Base-by-base conservation (phyloP, 495 filamentous ascomycete genomes). In the Platismatia glauca region DNA sequence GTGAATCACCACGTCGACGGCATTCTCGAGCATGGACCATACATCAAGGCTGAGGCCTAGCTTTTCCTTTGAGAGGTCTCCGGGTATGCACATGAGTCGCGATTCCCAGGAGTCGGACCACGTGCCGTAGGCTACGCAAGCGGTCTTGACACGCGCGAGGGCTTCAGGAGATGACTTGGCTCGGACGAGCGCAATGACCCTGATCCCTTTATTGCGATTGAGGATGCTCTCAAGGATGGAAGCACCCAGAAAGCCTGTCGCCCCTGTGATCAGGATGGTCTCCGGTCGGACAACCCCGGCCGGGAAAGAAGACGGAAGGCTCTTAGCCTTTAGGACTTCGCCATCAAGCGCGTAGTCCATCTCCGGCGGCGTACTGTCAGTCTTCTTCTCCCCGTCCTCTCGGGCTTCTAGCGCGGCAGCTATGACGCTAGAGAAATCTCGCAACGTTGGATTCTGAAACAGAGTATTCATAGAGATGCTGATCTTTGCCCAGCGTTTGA, bases 171-270 rank as follows among this genome's bases (percentile, higher is more conserved):
- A 57, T 69, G 71, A 69, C 83, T 83, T 73, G 76, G 76, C 33
- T 16, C 93, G 86, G 7, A 97, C 89, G 59, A 90, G 87, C 4
- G 85, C 83, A 55, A 95, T 81, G n/a, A 96, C 80, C 69, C 82
- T 87, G 7, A 84, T 75, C 5, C 68, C 72, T 1, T 76, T 71
- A 37, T 75, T 77, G 41, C 88, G 79, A 16, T 79, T 77, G 0
- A 96, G 78, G 13, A 96, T 72, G 35, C 95, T 89, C 22, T 76
- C 80, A 9, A 97, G 77, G 29, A 97, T 81, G 64, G 89, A 92
- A 0, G 89, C 84, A 29, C 94, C 94, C 9, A 97, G 73, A 77
- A 96, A 97, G 12, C 93, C 93, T 38, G 94, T 97, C 0, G 88
- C 90, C 37, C 93, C 94, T 18, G 94, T 97, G 8, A 97, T 77